These are phyloP conservation scores for Medicago ruthenica DNA, from an alignment of 306 rosid species.

Conservation along the genomic window DNA sequence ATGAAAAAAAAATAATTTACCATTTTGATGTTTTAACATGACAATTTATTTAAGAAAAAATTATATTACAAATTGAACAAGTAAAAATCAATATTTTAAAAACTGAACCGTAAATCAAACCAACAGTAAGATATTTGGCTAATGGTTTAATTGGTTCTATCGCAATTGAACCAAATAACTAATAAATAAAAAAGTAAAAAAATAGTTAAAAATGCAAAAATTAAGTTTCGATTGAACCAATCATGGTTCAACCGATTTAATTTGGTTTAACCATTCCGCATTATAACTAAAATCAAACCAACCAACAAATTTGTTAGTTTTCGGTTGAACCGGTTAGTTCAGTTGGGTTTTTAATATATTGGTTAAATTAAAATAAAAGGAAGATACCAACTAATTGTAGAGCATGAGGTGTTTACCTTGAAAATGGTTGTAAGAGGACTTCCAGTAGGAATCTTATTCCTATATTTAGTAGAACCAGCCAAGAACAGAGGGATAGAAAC, in stretches of 20 bases:
- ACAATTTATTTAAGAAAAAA: background rate
- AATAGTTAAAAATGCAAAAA: too few species aligned
- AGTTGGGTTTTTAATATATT: background rate
- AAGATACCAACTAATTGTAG: background rate
- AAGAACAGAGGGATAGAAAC: constrained; percentile 72
- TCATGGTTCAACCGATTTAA: background rate
- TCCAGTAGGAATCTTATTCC: constrained; percentile 77
- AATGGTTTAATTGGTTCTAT: background rate
- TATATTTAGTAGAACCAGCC: constrained; percentile 73
- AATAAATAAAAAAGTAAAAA: too few species aligned
- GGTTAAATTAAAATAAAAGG: background rate
- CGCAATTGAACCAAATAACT: too few species aligned
- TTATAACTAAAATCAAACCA: background rate
- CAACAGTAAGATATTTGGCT: background rate
- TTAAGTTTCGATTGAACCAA: background rate
- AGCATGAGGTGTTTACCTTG: constrained; percentile 54
- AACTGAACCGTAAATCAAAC: too few species aligned
- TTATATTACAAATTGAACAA: background rate
- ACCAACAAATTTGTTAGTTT: too few species aligned
- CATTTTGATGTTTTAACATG: background rate
- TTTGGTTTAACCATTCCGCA: background rate
- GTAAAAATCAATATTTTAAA: background rate
- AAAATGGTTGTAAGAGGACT: constrained; percentile 88
- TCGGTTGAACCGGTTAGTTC: too few species aligned
- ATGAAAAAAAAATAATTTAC: too few species aligned